These are phyloP conservation scores for Exophiala oligosperma DNA, from an alignment of 2,329 filamentous ascomycete species.

Conservation along the genomic window DNA sequence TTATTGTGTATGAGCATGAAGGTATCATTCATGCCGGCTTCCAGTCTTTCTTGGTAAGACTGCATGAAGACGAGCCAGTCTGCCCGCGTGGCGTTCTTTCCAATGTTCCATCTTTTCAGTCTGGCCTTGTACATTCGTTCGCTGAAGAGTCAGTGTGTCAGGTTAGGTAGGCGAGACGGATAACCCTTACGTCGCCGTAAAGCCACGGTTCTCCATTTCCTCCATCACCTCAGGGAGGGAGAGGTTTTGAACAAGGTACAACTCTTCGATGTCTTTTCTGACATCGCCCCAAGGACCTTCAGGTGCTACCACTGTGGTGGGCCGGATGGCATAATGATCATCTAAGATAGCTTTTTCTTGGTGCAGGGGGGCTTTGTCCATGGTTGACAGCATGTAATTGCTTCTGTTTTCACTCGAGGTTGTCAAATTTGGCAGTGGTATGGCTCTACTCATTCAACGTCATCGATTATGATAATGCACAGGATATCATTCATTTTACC, in stretches of 20 bases:
- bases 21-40: background rate
- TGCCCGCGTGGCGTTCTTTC: conserved; percentile 4
- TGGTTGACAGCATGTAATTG: too few species aligned
- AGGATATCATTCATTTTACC: too few species aligned
- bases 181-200: conserved; percentile 4
- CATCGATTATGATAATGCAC: too few species aligned
- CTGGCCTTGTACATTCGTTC: conserved; percentile 2
- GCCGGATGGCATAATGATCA: too few species aligned
- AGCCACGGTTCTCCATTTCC: conserved; percentile 7
- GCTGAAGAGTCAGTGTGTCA: background rate
- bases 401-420: too few species aligned
- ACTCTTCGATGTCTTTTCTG: background rate
- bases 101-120: background rate
- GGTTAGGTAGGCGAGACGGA: background rate
- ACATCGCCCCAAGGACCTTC: too few species aligned
- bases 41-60: background rate
- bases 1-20: conserved; percentile 8
- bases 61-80: conserved; percentile 8
- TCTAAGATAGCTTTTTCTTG: too few species aligned
- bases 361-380: too few species aligned
- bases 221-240: conserved; percentile 1
- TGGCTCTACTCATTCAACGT: too few species aligned
- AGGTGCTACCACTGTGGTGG: too few species aligned
- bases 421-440: too few species aligned
- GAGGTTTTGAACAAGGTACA: background rate